Base-by-base conservation (phyloP, 306 rosid genomes). In the Castanea mollissima region DNA sequence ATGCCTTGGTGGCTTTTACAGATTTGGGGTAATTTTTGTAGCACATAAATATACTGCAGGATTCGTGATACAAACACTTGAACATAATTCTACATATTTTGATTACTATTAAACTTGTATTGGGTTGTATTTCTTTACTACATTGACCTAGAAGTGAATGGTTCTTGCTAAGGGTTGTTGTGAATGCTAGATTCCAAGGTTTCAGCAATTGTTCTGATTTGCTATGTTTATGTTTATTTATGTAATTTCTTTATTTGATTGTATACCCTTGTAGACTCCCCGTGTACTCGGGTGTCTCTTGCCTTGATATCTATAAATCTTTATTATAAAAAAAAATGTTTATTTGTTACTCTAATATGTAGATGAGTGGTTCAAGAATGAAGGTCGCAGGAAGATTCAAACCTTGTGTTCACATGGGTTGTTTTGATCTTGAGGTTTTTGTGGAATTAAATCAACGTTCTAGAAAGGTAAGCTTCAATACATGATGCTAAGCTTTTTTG, bases 361-460 rank as follows among this genome's bases (percentile, higher is more conserved):
- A 96, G 99, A 91, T 96, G 98, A 96, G 99, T 83, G 99, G 99
- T 78, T 93, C 97, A 32, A 96, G 99, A 84, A 96, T 96, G 94
- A 96, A 93, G 89, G 82, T 93, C 78, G 97, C 99, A 73, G 99
- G 98, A 85, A 91, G 99, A 85, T 96, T 96, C 79, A 96, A 91
- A 81, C 98, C 98, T 69, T 96, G 99, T 85, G 83, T 75, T 80
- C 99, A 96, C 87, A 88, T 96, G 89, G 96, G 96, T 73, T 96
- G 98, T 87, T 96, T 96, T 78, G 99, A 96, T 89, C 99, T 96
- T 86, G 98, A 93, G 63, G 91, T 96, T 84, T 93, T 96, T 88
- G 97, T 96, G 78, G 99, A 96, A 85, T 54, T 96, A 90, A 96
- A 93, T 85, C 98, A 90, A 80, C 98, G 98, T 7, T 93, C 99